Evolutionary conservation across 2,329 filamentous ascomycete genomes (phyloP), one percentile per base, ranked within the genome.

Genomic region (Cladophialophora carrionii): DNA sequence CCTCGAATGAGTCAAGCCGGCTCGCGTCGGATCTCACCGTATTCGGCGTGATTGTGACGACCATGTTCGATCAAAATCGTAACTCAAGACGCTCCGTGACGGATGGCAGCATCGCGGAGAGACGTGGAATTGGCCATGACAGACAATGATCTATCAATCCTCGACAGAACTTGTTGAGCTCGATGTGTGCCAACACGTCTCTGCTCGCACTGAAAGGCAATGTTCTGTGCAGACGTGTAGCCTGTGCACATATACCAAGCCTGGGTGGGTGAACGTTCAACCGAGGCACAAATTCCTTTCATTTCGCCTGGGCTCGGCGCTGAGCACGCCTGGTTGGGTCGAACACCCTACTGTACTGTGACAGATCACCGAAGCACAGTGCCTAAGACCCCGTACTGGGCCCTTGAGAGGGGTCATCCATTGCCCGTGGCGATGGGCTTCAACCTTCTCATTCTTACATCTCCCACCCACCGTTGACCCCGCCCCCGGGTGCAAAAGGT

Each of bases 401-500:
- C 10, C 17, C 17, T 43, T 41, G 37, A 17, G 8, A 43, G n/a
- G 37, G 8, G 37, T 43, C 7, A 7, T 43, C 17, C 17, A 5
- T n/a, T 8, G 17, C 37, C 37, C 37, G n/a, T 43, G n/a, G 37
- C 22, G 48, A 51, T 51, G 48, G 24, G 20, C 24, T 29, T 26
- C 22, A 10, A 51, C 22, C 48, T 26, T 26, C 12, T 7, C 9
- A 24, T 4, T 34, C 34, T 64, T 46, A 69, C 62, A 69, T 63
- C 52, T 69, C 67, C 67, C 67, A 69, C 5, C 59, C 62, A 17
- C 57, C 60, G 53, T 63, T 63, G n/a, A 66, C 31, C 8, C 64
- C 64, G 9, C 67, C 67, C 12, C 61, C 61, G 3, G 66, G 63
- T 1, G 63, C 68, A 60, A 69, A 68, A 2, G 67, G 66, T n/a